Conservation (phyloP, 2,329 filamentous ascomycete species). For the Bipolaris zeicola region DNA sequence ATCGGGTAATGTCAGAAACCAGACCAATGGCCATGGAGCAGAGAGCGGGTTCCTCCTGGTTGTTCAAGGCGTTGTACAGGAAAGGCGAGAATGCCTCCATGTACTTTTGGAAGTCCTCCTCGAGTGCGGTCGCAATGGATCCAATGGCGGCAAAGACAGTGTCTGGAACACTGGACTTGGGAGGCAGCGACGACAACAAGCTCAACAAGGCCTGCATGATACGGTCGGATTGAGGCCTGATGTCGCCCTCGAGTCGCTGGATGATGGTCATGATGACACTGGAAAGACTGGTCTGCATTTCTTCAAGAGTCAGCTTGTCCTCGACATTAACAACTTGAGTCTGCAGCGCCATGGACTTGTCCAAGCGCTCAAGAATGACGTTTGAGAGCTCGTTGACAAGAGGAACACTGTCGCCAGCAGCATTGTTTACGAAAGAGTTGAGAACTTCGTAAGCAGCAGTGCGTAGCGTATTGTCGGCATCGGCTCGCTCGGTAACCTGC, state of each 20-base stretch:
- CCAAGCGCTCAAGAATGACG: conserved; percentile 86
- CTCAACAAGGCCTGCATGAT: conserved; percentile 91
- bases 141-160: conserved; percentile 91
- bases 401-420: conserved; percentile 81
- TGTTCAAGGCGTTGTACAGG: conserved; percentile 90
- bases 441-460: conserved; percentile 97
- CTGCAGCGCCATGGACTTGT: conserved; percentile 88
- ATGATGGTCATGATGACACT: conserved; percentile 92
- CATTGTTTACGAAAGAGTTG: conserved; percentile 90
- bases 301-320: conserved; percentile 92
- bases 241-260: conserved; percentile 86
- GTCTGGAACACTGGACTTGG: conserved; percentile 93
- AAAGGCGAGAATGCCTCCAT: conserved; percentile 95
- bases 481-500: conserved; percentile 79
- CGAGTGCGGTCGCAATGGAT: conserved; percentile 86
- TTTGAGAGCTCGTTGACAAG: conserved; percentile 83
- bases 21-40: conserved; percentile 98
- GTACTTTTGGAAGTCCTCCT: conserved; percentile 94
- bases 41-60: conserved; percentile 91
- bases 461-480: conserved; percentile 85
- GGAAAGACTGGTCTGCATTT: conserved; percentile 95
- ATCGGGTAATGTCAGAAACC: conserved; percentile 93
- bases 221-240: conserved; percentile 85
- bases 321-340: conserved; percentile 95
- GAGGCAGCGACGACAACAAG: conserved; percentile 75